Evolutionary conservation across 495 filamentous ascomycete genomes (phyloP).

Genomic region (Tuber brumale): DNA sequence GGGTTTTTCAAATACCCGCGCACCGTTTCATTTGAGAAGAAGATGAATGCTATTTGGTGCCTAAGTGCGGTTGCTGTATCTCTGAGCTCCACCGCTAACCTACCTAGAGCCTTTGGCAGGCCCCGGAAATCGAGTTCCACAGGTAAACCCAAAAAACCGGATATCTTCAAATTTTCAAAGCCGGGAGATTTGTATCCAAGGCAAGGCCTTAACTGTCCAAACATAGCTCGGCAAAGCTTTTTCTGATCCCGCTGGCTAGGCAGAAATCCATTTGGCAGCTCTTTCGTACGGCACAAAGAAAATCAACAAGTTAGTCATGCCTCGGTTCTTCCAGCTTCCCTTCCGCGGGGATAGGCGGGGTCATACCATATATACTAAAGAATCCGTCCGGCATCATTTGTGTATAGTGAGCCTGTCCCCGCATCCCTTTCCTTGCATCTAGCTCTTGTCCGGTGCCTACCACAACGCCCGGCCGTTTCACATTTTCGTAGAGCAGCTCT

Average conservation of each 20-base stretch:
- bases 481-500: neutral
- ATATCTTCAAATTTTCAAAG: slow-evolving; percentile 3
- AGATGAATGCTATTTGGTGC: slow-evolving; percentile 6
- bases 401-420: neutral
- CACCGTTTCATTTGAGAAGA: slow-evolving; percentile 6
- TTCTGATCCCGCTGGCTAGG: neutral
- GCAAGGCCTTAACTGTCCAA: neutral
- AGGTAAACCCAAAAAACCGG: slow-evolving; percentile 3
- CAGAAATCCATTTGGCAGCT: neutral
- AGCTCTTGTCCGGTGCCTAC: neutral
- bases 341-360: neutral
- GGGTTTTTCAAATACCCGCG: slow-evolving; percentile 4
- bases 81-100: neutral
- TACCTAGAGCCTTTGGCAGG: neutral
- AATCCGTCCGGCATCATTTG: neutral
- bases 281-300: neutral
- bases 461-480: neutral
- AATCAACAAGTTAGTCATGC: neutral
- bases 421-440: neutral
- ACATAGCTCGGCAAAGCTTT: neutral
- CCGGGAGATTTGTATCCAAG: slow-evolving; percentile 8
- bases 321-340: neutral
- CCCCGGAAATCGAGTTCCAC: slow-evolving; percentile 5
- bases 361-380: slow-evolving; percentile 4
- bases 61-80: neutral